Base-by-base conservation (phyloP, 345 rosid species). In the Hibiscus tridactylites region DNA sequence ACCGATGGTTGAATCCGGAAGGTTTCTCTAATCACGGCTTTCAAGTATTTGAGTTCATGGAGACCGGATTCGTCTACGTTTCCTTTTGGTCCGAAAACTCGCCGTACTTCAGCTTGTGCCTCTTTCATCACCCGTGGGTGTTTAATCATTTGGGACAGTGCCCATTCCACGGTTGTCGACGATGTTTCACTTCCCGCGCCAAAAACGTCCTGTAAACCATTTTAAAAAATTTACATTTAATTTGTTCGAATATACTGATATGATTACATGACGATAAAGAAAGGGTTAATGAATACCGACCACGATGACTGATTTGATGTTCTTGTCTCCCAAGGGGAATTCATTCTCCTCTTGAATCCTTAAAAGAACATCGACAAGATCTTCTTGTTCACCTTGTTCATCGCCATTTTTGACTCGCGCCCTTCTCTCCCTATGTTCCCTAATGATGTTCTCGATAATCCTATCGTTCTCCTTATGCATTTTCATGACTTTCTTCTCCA, bases 171-270 rank as follows among this genome's bases (percentile, higher is more conserved):
- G 10, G 59, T 29, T 33, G 83, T 68, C 3, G 80, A 19, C 5
- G 78, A 77, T 28, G 87, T 77, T 3, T 83, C 87, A n/a, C 54
- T 53, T 0, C 87, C 84, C 13, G 78, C 84, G 10, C 15, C 3
- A 15, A 81, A 75, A 6, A 81, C 29, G 15, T 79, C 85, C 77
- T 77, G 72, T 63, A 11, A 10, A 19, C 9, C 7, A 58, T 42
- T 8, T 37, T 0, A 37, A 42, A 42, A 42, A 42, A 6, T 0
- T 37, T 37, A 6, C 1, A 5, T 29, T 29, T 29, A 29, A 1
- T 37, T 37, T 37, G 0, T 6, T 6, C 1, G 9, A 37, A 37
- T 37, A 37, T 37, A 6, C 42, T 37, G 2, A 1, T 37, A 8
- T 37, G 9, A 37, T 37, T 37, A 37, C 0, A 6, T 0, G 8